A percentile compares a stretch with the other conserved stretches of the same genome.
Conservation (phyloP, 208 protist genomes). For the Leishmania tropica region DNA sequence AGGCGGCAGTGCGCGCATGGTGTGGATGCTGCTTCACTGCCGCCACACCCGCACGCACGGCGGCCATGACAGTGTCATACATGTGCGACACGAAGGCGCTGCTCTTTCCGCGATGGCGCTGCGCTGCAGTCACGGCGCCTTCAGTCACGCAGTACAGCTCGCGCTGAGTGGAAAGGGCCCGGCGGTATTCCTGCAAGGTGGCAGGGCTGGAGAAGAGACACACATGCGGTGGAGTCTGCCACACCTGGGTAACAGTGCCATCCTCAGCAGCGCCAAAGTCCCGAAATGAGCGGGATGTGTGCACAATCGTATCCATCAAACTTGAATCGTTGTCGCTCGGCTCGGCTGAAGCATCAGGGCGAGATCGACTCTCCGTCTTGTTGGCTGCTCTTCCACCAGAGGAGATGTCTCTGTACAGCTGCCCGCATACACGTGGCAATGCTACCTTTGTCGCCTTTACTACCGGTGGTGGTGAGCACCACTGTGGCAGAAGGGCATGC, state of each 20-base stretch:
- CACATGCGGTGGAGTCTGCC: constrained; percentile 9
- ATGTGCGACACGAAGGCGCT: constrained; percentile 26
- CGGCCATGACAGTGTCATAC: constrained; percentile 24
- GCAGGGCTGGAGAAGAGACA: constrained; percentile 25
- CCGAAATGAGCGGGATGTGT: constrained; percentile 2
- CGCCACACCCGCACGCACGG: constrained; percentile 27
- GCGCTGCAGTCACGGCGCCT: constrained; percentile 19
- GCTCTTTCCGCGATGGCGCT: constrained; percentile 28
- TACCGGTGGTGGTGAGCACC: neutral
- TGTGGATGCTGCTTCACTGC: constrained; percentile 23
- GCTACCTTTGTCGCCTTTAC: neutral
- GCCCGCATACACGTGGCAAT: neutral
- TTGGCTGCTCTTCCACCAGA: neutral
- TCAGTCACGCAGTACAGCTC: constrained; percentile 30
- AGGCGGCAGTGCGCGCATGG: neutral
- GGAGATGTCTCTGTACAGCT: neutral
- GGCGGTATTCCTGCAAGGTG: constrained; percentile 33
- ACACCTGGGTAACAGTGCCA: neutral
- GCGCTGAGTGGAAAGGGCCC: constrained; percentile 23
- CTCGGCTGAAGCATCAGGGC: neutral
- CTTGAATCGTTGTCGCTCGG: neutral
- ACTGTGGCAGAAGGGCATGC: constrained; percentile 24
- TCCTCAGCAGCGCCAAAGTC: neutral
- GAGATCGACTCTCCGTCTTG: neutral
- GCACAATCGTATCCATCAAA: constrained; percentile 1